These are phyloP conservation scores for Collybiopsis luxurians DNA, from an alignment of 768 basidiomycete species.

Conservation along the genomic window DNA sequence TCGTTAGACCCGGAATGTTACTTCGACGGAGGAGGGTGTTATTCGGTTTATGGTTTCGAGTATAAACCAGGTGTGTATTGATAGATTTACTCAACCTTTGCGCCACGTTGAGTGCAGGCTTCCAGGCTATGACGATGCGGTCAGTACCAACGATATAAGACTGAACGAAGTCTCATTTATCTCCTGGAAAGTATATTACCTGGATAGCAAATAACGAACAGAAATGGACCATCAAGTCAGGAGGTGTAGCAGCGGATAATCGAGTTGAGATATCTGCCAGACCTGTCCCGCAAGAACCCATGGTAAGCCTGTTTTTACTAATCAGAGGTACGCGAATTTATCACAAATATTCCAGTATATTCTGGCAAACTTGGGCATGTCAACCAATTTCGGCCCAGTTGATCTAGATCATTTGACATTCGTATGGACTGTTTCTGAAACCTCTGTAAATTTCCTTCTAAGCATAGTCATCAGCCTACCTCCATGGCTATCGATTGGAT, in stretches of 20 bases:
- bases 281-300: conserved; percentile 79
- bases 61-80: conserved; percentile 59
- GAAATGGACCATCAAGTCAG: conserved; percentile 68
- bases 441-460: too few species aligned
- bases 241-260: conserved; percentile 56
- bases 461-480: too few species aligned
- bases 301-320: conserved; percentile 42
- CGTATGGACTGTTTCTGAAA: too few species aligned
- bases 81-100: neutral
- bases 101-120: neutral
- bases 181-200: conserved; percentile 59
- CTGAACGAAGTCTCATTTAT: neutral
- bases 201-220: conserved; percentile 67
- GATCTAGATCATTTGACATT: conserved; percentile 71
- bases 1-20: conserved; percentile 68
- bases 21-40: conserved; percentile 49
- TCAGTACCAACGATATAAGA: conserved; percentile 32
- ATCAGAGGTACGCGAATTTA: neutral
- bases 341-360: conserved; percentile 54
- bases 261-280: conserved; percentile 61
- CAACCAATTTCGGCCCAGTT: conserved; percentile 69
- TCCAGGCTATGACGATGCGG: conserved; percentile 48
- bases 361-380: conserved; percentile 84
- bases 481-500: conserved; percentile 73
- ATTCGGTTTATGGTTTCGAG: conserved; percentile 76